Percentiles rank a stretch among this genome's conserved stretches.
These are phyloP conservation scores for Penicillium goetzii DNA, from an alignment of 495 filamentous ascomycete genomes.

Conservation along the genomic window DNA sequence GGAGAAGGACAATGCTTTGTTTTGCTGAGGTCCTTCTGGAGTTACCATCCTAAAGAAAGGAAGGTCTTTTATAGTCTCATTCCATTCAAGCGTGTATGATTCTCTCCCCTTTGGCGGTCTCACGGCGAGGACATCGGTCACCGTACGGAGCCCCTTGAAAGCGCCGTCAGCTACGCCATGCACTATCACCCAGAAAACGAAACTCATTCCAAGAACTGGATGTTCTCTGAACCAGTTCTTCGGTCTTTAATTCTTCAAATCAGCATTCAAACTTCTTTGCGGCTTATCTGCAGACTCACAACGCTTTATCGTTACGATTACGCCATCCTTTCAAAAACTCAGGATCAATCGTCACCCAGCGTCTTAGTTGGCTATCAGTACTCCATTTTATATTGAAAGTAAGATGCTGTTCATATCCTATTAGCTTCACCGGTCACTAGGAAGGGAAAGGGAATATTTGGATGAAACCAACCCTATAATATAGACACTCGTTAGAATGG, in stretches of 20 bases:
- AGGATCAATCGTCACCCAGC: neutral
- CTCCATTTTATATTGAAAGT: neutral
- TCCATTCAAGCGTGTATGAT: conserved; percentile 17
- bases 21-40: too few relatives aligned
- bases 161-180: conserved; percentile 27
- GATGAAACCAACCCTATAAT: too few relatives aligned
- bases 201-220: neutral
- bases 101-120: conserved; percentile 27
- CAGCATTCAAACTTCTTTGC: neutral
- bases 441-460: too few relatives aligned
- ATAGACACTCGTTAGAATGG: conserved; percentile 23
- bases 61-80: neutral
- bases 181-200: conserved; percentile 15
- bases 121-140: conserved; percentile 23
- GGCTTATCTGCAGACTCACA: too few relatives aligned
- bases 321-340: conserved; percentile 4
- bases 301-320: neutral
- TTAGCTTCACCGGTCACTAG: neutral
- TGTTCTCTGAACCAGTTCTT: conserved; percentile 3
- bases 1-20: too few relatives aligned
- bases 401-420: neutral
- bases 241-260: neutral
- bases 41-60: neutral
- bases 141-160: conserved; percentile 27
- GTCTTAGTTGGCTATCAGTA: neutral